These are phyloP conservation scores for Penicillium riverlandense DNA, from an alignment of 495 filamentous ascomycete species.

Conservation along the genomic window DNA sequence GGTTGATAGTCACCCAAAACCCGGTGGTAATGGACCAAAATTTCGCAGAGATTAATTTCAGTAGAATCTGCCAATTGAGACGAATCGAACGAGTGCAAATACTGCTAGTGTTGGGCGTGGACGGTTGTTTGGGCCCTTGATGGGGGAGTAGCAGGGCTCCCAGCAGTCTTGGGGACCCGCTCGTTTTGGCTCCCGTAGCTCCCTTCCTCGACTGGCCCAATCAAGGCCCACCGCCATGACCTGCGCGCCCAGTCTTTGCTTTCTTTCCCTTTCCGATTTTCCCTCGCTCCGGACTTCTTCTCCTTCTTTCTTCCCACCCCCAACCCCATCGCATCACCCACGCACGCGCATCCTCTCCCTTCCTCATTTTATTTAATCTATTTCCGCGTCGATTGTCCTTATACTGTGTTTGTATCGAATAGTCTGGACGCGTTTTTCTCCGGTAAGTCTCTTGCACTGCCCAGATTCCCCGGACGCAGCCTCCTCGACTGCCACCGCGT, in stretches of 20 bases:
- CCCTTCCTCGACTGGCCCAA: slow-evolving; percentile 41
- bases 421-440: slow-evolving; percentile 15
- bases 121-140: background rate
- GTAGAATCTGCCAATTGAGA: slow-evolving; percentile 9
- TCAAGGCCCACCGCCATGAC: slow-evolving; percentile 17
- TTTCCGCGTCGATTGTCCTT: background rate
- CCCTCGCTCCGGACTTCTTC: slow-evolving; percentile 24
- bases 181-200: slow-evolving; percentile 13
- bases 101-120: slow-evolving; percentile 12
- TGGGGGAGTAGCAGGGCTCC: slow-evolving; percentile 9
- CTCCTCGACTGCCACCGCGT: no score
- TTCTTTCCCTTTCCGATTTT: slow-evolving; percentile 28
- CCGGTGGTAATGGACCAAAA: no score
- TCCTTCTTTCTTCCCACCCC: slow-evolving; percentile 20
- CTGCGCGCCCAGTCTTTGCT: slow-evolving; percentile 34
- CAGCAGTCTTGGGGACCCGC: slow-evolving; percentile 3
- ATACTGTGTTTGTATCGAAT: slow-evolving; percentile 5
- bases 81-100: slow-evolving; percentile 42
- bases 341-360: slow-evolving; percentile 9
- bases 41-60: background rate
- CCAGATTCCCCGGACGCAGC: background rate
- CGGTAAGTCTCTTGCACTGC: slow-evolving; percentile 9
- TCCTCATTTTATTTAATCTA: slow-evolving; percentile 16
- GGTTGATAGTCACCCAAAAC: slow-evolving; percentile 9
- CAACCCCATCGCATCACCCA: slow-evolving; percentile 1